A percentile compares a stretch with the other conserved stretches of the same genome.
These are phyloP conservation scores for Leptographium wingfieldii DNA, from an alignment of 2,329 filamentous ascomycete genomes.

Conservation along the genomic window DNA sequence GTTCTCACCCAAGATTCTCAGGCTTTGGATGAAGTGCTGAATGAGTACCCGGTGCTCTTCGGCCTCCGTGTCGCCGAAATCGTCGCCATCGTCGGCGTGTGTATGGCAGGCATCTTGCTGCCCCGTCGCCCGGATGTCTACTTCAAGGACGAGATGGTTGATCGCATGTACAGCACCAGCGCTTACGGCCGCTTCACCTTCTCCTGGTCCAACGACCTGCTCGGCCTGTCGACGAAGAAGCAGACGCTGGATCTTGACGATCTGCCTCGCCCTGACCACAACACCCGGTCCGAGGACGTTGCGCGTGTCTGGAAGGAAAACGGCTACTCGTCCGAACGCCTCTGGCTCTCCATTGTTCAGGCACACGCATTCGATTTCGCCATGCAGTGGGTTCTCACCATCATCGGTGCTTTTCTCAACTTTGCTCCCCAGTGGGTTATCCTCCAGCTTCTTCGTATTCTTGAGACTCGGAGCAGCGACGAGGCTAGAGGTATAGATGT, in stretches of 20 bases:
- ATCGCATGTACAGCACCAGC: slow-evolving; percentile 48
- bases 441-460: slow-evolving; percentile 48
- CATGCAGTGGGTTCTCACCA: slow-evolving; percentile 45
- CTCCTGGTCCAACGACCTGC: slow-evolving; percentile 45
- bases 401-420: slow-evolving; percentile 42
- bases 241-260: slow-evolving; percentile 49
- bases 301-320: slow-evolving; percentile 36
- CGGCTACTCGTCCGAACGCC: slow-evolving; percentile 28
- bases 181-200: slow-evolving; percentile 52
- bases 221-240: slow-evolving; percentile 42
- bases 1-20: slow-evolving; percentile 32
- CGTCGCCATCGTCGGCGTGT: slow-evolving; percentile 28
- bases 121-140: slow-evolving; percentile 58
- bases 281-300: slow-evolving; percentile 36
- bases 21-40: slow-evolving; percentile 21
- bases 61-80: slow-evolving; percentile 37
- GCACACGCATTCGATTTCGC: slow-evolving; percentile 44
- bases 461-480: slow-evolving; percentile 42
- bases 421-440: slow-evolving; percentile 61
- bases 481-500: slow-evolving; percentile 36
- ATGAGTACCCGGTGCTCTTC: slow-evolving; percentile 23
- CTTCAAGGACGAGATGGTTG: slow-evolving; percentile 44
- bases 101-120: slow-evolving; percentile 38
- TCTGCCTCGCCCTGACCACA: slow-evolving; percentile 46
- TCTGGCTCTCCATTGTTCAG: slow-evolving; percentile 48